Evolutionary conservation across 148 eudicot species (phyloP).

Genomic region (Rhododendron griersonianum): DNA sequence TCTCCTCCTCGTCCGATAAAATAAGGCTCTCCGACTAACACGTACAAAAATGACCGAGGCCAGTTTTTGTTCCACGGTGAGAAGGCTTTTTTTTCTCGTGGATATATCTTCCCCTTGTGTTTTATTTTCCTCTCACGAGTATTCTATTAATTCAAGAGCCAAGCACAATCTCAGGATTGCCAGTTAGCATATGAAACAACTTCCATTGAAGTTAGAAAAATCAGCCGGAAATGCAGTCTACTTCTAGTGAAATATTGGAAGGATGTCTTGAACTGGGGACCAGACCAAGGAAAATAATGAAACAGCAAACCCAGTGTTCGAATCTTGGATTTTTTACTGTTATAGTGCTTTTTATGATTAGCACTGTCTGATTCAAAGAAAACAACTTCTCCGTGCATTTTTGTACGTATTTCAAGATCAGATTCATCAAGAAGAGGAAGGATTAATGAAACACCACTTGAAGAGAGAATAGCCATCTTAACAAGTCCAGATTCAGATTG

Average conservation of each 20-base stretch:
- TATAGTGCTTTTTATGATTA: too few species aligned
- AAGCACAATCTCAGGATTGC: neutral
- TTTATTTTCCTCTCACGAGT: neutral
- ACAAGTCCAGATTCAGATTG: conserved; percentile 28
- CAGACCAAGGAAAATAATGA: neutral
- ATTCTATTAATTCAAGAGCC: neutral
- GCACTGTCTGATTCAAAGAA: too few species aligned
- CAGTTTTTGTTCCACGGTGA: too few species aligned
- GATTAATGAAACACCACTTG: conserved; percentile 29
- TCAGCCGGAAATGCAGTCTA: neutral
- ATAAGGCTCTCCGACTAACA: neutral
- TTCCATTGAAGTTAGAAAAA: neutral
- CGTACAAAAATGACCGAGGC: too few species aligned
- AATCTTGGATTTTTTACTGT: neutral
- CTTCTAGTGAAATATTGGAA: neutral
- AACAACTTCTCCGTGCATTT: too few species aligned
- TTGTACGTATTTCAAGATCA: conserved; percentile 25
- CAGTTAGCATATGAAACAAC: neutral
- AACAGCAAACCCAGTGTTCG: neutral
- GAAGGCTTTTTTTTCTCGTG: neutral
- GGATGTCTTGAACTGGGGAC: neutral
- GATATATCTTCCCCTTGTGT: neutral
- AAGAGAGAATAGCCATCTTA: conserved; percentile 30
- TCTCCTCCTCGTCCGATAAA: neutral
- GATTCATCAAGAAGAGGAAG: conserved; percentile 36